Conservation (phyloP, 2,329 filamentous ascomycete genomes). For the Fusarium setosum region DNA sequence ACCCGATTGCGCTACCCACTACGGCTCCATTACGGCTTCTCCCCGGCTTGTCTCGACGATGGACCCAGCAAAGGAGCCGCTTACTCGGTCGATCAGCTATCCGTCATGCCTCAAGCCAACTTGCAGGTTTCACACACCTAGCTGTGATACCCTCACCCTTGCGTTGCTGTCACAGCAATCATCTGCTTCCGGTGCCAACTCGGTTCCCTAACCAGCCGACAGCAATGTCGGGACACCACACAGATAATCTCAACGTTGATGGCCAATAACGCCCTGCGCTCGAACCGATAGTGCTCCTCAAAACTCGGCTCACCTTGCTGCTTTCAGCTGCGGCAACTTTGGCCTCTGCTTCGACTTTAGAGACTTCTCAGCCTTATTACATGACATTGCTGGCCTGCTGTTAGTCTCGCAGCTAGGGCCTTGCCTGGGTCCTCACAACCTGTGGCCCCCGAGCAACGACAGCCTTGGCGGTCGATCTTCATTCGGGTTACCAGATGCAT, state of each 20-base stretch:
- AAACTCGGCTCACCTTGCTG: background rate
- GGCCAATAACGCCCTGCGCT: background rate
- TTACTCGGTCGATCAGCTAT: conserved; percentile 13
- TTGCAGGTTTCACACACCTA: background rate
- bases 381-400: background rate
- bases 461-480: background rate
- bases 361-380: background rate
- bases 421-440: background rate
- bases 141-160: background rate
- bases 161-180: background rate
- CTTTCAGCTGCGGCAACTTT: background rate
- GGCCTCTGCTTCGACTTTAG: background rate
- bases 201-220: background rate
- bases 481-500: background rate
- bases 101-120: background rate
- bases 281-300: background rate
- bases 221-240: background rate
- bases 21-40: conserved; percentile 29
- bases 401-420: background rate
- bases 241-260: background rate
- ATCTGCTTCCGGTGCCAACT: background rate
- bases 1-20: conserved; percentile 5
- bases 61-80: conserved; percentile 3
- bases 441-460: background rate
- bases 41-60: conserved; percentile 23